Evolutionary conservation across 2,329 filamentous ascomycete species (phyloP).

Genomic region (Xylariaceae sp.): DNA sequence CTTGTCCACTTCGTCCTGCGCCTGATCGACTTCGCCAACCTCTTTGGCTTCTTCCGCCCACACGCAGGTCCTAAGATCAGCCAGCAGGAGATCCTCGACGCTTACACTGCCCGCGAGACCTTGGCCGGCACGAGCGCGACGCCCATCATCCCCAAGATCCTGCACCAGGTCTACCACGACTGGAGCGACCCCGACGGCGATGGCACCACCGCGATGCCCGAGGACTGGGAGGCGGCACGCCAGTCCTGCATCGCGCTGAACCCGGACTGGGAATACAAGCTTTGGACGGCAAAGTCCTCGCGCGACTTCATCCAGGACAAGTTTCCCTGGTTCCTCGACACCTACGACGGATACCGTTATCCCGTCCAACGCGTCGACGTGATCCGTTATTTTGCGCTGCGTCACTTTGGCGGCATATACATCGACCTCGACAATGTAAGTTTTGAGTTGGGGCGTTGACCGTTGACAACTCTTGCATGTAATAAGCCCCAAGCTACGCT

Average conservation of each 20-base stretch:
- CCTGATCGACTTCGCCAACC: slow-evolving; percentile 7
- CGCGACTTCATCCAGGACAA: slow-evolving; percentile 68
- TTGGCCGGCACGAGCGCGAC: background rate
- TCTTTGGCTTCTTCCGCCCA: slow-evolving; percentile 5
- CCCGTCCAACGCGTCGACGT: slow-evolving; percentile 75
- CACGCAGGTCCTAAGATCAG: slow-evolving; percentile 4
- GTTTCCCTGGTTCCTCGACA: slow-evolving; percentile 74
- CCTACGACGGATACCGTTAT: slow-evolving; percentile 69
- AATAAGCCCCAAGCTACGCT: too few species aligned
- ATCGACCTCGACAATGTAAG: slow-evolving; percentile 62
- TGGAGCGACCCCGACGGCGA: slow-evolving; percentile 20
- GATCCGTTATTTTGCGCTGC: slow-evolving; percentile 74
- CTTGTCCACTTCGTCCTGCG: background rate
- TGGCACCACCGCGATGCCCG: slow-evolving; percentile 17
- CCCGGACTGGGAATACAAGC: slow-evolving; percentile 32
- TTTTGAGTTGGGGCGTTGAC: too few species aligned
- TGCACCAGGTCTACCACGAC: slow-evolving; percentile 29
- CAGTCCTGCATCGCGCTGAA: slow-evolving; percentile 21
- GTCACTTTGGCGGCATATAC: slow-evolving; percentile 75
- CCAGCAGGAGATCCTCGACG: slow-evolving; percentile 8
- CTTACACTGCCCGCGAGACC: background rate
- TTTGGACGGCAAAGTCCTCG: slow-evolving; percentile 71
- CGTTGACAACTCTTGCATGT: too few species aligned
- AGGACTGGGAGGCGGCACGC: slow-evolving; percentile 21
- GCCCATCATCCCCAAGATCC: slow-evolving; percentile 22